Base-by-base conservation (phyloP, 495 filamentous ascomycete genomes). In the Penicillium angulare region DNA sequence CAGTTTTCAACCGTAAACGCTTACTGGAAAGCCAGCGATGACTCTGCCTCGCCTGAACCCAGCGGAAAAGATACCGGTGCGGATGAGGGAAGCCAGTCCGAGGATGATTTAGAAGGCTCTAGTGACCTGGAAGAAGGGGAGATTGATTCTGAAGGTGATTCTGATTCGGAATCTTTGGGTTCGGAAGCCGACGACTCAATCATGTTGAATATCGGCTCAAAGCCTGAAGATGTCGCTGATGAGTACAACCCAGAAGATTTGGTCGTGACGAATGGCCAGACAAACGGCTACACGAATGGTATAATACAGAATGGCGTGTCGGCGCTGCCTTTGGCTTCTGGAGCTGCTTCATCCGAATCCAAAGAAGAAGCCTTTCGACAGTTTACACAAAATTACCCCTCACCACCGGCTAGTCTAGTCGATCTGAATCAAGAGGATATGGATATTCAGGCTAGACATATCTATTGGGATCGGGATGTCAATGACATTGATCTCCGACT, bases 401-500 rank as follows among this genome's bases (percentile, higher is more conserved):
- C 59, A 29, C 50, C 69, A 5, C 73, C 74, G 15, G 50, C 53
- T 18, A 53, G 58, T 9, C 57, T 81, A 48, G 63, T 71, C 7
- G 77, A 81, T 50, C 59, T 81, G 23, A 50, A 60, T 32, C 50
- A 65, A 16, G 53, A 69, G 21, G 76, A 81, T 43, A 61, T 78
- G 47, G 65, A 73, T 38, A 51, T 59, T 2, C 73, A 78, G 52
- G 57, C 72, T 9, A 63, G 56, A 38, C 64, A 55, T 34, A 59
- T 79, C n/a, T 73, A 73, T 73, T 67, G 86, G 77, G 55, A 82
- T 76, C 61, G 78, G 65, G 60, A 84, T 65, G 60, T 85, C 71
- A 50, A 89, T 57, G 55, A 88, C 31, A 61, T 82, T 73, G 64
- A 90, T 69, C 68, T 82, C 66, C 66, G 86, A 75, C 43, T 82